Conservation (phyloP, 768 basidiomycete species). For the Mrakia frigida region DNA sequence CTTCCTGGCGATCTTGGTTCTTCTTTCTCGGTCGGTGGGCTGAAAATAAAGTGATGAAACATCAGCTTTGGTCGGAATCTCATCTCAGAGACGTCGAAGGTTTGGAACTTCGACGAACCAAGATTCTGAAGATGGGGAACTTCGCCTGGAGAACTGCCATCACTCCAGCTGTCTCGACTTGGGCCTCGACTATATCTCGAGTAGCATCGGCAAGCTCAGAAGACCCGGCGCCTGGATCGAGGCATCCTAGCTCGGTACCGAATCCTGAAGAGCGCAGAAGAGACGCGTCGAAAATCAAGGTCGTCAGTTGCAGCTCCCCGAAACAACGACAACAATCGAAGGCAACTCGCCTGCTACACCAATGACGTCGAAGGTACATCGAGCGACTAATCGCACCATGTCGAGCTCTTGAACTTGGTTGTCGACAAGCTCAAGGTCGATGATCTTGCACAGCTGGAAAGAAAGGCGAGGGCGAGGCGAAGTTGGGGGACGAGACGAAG, state of each 20-base stretch:
- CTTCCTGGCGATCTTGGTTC: too few relatives aligned
- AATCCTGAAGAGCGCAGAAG: background rate
- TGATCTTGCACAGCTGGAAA: slow-evolving; percentile 18
- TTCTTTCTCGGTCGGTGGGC: too few relatives aligned
- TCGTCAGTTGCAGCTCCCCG: too few relatives aligned
- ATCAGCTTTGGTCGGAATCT: too few relatives aligned
- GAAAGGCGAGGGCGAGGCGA: background rate
- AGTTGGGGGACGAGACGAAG: slow-evolving; percentile 9
- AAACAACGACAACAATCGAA: too few relatives aligned
- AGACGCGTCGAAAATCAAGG: background rate
- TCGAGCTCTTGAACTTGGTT: slow-evolving; percentile 35
- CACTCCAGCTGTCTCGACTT: slow-evolving; percentile 33
- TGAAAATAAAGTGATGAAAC: too few relatives aligned
- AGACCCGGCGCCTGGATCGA: background rate
- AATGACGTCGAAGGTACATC: slow-evolving; percentile 55
- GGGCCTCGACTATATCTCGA: slow-evolving; percentile 59
- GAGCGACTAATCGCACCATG: slow-evolving; percentile 53
- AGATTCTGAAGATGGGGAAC: too few relatives aligned
- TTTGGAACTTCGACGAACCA: too few relatives aligned
- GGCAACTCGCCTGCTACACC: slow-evolving; percentile 24
- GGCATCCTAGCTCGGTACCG: slow-evolving; percentile 1
- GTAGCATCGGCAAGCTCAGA: slow-evolving; percentile 66
- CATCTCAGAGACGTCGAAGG: too few relatives aligned
- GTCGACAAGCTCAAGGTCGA: background rate
- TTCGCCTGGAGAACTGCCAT: slow-evolving; percentile 23